Evolutionary conservation across 805 yeast genomes (phyloP), one percentile per base, ranked within the genome.

Genomic region (Hanseniaspora valbyensis): DNA sequence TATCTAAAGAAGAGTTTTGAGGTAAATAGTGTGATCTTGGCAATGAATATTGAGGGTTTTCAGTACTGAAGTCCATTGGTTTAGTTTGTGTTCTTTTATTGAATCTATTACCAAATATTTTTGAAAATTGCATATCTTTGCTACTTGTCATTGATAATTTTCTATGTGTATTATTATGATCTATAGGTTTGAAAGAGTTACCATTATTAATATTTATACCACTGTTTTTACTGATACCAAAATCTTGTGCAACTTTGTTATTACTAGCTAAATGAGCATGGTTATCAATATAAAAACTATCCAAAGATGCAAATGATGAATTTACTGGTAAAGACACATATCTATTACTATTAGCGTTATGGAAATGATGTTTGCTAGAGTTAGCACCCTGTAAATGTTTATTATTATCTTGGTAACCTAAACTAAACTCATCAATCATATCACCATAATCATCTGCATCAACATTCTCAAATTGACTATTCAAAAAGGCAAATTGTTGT

Each of bases 261-360:
- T 19, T 13, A 9, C 16, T 30, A 8, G 44, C 44, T 30, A 44
- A 26, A 39, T 39, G 58, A 2, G 66, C 71, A 53, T 72, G 70
- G 53, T 71, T 75, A 48, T 77, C 82, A 56, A 77, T 74, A 59
- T 80, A 79, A 53, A 76, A 73, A 60, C 88, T 78, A 58, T 81
- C 88, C 59, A 83, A 66, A 0, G 89, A 82, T 0, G 90, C 90
- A 69, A 81, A 82, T 54, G 88, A 81, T 38, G 83, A 84, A 54
- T 77, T 80, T 14, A 80, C 68, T 0, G 86, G 86, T 36, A 82
- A 61, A 4, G 83, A 74, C 37, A 83, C 83, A 34, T 79, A 76
- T 42, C 56, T 54, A 38, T 58, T 54, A 18, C 58, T 58, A 18
- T 58, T 56, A 38, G 51, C 56, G 13, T 53, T 48, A 34, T 60